phyloP scores from a whole-genome alignment of 805 yeast species.

The Wickerhamiella domercqiae region DNA sequence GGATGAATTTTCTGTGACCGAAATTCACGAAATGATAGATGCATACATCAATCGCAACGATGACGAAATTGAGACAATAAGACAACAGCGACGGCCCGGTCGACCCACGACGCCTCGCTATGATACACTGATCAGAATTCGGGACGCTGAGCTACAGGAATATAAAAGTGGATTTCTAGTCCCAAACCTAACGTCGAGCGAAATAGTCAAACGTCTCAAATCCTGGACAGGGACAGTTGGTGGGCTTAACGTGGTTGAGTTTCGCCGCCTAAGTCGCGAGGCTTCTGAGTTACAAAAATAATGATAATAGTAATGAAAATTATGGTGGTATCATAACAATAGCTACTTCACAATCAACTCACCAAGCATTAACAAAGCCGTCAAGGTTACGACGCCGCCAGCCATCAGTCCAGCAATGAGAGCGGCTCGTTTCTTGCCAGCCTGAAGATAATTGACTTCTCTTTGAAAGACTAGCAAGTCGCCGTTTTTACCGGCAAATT shows the following conservation, averaged over 20 bases:
- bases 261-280: slow-evolving; percentile 8
- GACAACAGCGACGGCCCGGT: slow-evolving; percentile 60
- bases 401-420: slow-evolving; percentile 3
- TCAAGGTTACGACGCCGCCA: slow-evolving; percentile 6
- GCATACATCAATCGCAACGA: slow-evolving; percentile 51
- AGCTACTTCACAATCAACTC: too few relatives aligned
- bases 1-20: slow-evolving; percentile 37
- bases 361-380: slow-evolving; percentile 10
- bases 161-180: slow-evolving; percentile 50
- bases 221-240: slow-evolving; percentile 77
- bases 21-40: slow-evolving; percentile 45
- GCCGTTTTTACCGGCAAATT: slow-evolving; percentile 32
- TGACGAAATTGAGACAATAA: slow-evolving; percentile 54
- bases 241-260: slow-evolving; percentile 26
- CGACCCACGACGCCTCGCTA: slow-evolving; percentile 69
- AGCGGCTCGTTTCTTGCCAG: slow-evolving; percentile 1
- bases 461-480: slow-evolving; percentile 27
- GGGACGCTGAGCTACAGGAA: slow-evolving; percentile 44
- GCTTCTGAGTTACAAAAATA: slow-evolving; percentile 2
- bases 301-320: too few relatives aligned
- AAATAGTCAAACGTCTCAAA: slow-evolving; percentile 44
- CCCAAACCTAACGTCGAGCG: slow-evolving; percentile 54
- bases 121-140: slow-evolving; percentile 44
- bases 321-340: too few relatives aligned
- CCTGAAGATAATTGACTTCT: slow-evolving; percentile 1